Evolutionary conservation across 2,329 filamentous ascomycete species (phyloP), one percentile per base, ranked within the genome.

Genomic region (Neopestalotiopsis rosae): DNA sequence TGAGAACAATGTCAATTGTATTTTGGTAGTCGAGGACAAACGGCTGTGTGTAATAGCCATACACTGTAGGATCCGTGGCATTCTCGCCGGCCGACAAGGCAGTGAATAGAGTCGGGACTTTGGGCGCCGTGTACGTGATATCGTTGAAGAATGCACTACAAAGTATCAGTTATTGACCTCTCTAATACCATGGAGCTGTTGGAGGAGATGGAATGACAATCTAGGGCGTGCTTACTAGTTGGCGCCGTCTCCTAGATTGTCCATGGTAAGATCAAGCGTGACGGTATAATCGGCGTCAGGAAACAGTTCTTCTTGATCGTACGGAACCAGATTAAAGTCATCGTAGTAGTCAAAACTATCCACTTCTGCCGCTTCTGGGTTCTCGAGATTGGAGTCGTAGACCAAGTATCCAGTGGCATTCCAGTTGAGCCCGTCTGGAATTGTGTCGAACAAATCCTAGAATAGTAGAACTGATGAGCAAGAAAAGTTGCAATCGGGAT

Each of bases 101-200:
- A 0, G 92, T 94, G 83, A 94, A 97, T 0, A 97, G 84, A 0
- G 91, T 90, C 0, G 94, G 94, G 0, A 97, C 94, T 77, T 93
- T 93, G 63, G 92, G 93, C 0, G 81, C 68, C 3, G 88, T 87
- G 78, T 95, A 97, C 38, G 92, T 94, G 71, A 94, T 88, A 79
- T 93, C 90, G 83, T 95, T 95, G 82, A 93, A 89, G 80, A 91
- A 90, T 70, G 89, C 90, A 28, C 69, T 74, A 57, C 56, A 67
- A 20, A 65, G 42, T 13, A 56, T 66, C 32, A 67, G 65, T 58
- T 40, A 65, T 30, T 5, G 12, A 85, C 20, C 83, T 82, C 62
- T 13, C 59, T 14, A 6, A 13, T 12, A 7, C 30, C 38, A 20
- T 28, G 1, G 24, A 17, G 20, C n/a, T 38, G 10, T 10, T 2